A percentile compares a stretch with the other conserved stretches of the same genome.
Conservation (phyloP, 371 early-diverging fungal species). For the Haplosporangium sp. region DNA sequence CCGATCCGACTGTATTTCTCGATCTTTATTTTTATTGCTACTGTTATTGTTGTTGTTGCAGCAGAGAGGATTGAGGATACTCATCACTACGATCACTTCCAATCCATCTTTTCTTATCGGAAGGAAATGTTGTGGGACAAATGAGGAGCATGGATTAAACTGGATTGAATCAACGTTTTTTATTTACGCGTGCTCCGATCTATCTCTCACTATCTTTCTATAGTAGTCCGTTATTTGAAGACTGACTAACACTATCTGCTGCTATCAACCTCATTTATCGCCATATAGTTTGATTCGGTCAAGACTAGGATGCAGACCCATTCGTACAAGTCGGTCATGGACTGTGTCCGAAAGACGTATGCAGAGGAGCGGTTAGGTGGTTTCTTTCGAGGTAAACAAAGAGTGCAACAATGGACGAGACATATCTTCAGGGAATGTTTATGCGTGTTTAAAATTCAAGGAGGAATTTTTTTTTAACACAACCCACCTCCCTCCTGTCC, state of each 20-base stretch:
- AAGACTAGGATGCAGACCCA: conserved; percentile 88
- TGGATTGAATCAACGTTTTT: background rate
- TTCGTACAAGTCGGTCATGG: conserved; percentile 71
- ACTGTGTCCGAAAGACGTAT: conserved; percentile 75
- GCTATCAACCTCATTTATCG: too few species aligned
- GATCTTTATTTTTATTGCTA: background rate
- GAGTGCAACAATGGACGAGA: background rate
- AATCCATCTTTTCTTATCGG: background rate
- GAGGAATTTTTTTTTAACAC: background rate
- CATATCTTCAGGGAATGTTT: background rate
- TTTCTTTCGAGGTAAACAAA: conserved; percentile 67
- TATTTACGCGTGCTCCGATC: too few species aligned
- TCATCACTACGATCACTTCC: background rate
- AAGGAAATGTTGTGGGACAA: background rate
- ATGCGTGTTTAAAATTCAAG: too few species aligned
- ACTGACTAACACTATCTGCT: too few species aligned
- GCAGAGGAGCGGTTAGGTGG: conserved; percentile 78
- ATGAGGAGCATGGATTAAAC: too few species aligned
- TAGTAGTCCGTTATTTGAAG: too few species aligned
- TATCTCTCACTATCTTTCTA: too few species aligned
- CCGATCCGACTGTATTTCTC: background rate
- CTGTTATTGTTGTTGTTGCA: background rate
- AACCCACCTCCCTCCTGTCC: conserved; percentile 1
- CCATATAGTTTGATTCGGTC: conserved; percentile 75
- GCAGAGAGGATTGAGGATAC: too few species aligned